phyloP scores from a whole-genome alignment of 2,329 filamentous ascomycete species.

The Dactylellina leptospora region DNA sequence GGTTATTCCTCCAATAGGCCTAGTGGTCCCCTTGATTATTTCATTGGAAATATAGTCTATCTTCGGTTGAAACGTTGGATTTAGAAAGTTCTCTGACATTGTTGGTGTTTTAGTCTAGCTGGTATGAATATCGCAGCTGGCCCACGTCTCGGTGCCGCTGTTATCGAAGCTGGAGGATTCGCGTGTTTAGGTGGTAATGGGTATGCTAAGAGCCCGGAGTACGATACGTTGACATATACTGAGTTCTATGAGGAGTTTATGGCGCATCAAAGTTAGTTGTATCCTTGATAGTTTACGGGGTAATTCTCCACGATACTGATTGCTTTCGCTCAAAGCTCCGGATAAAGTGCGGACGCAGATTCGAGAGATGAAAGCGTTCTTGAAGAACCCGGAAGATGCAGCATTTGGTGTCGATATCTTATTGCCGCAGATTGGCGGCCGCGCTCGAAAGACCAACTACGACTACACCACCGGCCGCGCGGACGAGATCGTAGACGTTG shows the following conservation, averaged over 20 bases:
- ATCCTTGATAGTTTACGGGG: conserved; percentile 70
- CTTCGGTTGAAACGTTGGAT: too few relatives aligned
- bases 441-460: conserved; percentile 88
- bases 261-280: conserved; percentile 39
- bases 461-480: conserved; percentile 92
- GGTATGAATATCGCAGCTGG: conserved; percentile 50
- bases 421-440: conserved; percentile 84
- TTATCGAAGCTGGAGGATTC: conserved; percentile 41
- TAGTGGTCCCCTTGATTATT: too few relatives aligned
- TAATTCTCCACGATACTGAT: conserved; percentile 73
- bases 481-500: conserved; percentile 87
- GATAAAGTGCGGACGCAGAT: conserved; percentile 74
- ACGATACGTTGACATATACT: conserved; percentile 18
- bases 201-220: conserved; percentile 37
- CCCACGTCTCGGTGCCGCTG: conserved; percentile 36
- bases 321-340: conserved; percentile 57
- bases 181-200: conserved; percentile 46
- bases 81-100: neutral
- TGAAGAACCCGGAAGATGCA: conserved; percentile 47
- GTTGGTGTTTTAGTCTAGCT: conserved; percentile 12
- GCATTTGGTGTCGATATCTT: conserved; percentile 91
- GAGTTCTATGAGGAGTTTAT: conserved; percentile 48
- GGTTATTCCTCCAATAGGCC: too few relatives aligned
- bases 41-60: too few relatives aligned
- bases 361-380: conserved; percentile 75